Base-by-base conservation (phyloP, 1,139 yeast genomes). In the Hansenula sp. region DNA sequence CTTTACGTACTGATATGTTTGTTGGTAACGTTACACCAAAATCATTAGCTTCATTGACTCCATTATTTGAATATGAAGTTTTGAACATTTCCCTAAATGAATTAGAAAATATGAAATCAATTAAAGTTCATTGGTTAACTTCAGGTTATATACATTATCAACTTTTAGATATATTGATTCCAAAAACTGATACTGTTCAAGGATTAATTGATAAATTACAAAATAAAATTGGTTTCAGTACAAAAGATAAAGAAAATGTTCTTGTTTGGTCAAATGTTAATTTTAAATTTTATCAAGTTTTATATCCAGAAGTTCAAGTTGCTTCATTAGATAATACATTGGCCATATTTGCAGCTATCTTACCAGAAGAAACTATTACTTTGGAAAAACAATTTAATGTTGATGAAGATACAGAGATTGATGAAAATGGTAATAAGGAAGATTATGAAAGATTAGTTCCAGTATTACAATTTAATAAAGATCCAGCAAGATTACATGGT, bases 401-500 rank as follows among this genome's bases (percentile, higher is more conserved):
- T 14, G 61, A 55, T 10, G 65, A 61, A 6, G 69, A 65, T 38
- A 47, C 47, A 31, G 51, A 52, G 20, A 39, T 42, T 14, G 44
- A 47, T 19, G 40, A 34, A 35, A 36, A 46, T 14, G 40, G 39
- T 13, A 44, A 43, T 3, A 27, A 44, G 2, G 39, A 44, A 13
- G 49, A 48, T 19, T 53, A 52, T 12, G 62, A 61, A 4, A 60
- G 57, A 40, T 47, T 76, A 28, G 65, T 75, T 7, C 59, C 70
- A 16, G 82, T 79, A 48, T 75, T 80, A 57, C 97, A 92, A 57
- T 92, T 82, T 64, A 76, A 82, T 59, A 85, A 82, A 52, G 87
- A 80, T 37, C 72, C 82, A 18, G 71, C 70, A 34, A 76, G 79
- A 48, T 70, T 79, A 18, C 98, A 94, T 59, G 94, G 97, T n/a